Base-by-base conservation (phyloP, 352 stramenopile genomes). In the Globisporangium polare region DNA sequence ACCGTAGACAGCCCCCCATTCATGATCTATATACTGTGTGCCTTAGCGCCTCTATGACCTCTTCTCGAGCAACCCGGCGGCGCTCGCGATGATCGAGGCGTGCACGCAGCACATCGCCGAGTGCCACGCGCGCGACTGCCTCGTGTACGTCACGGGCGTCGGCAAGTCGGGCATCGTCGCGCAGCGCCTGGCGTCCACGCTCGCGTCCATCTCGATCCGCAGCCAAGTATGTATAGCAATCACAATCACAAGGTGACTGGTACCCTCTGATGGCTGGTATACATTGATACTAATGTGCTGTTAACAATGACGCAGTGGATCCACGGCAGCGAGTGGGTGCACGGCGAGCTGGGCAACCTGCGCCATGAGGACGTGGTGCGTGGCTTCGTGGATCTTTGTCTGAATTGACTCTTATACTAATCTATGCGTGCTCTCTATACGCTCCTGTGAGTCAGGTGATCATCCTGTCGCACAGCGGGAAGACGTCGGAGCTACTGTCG, bases 91-190 rank as follows among this genome's bases (percentile, higher is more conserved):
- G 5, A 84, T 91, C 12, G 56, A 73, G 2, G 54, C 53, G 6
- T 72, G 65, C 10, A 55, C 85, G 9, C 53, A 58, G 53, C 60
- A 63, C 2, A 41, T 94, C 5, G 46, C 77, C 53, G 58, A 73
- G n/a, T 90, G 81, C 24, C 70, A 77, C 5, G 62, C 77, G 20
- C 66, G 86, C 24, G 61, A 74, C 41, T 62, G 71, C 17, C 67
- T 73, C 15, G 66, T 94, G 22, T 92, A 81, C 60, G 71, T 87
- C 26, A 92, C 81, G 6, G 86, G 86, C 18, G 88, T 94, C 18
- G 86, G 86, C 65, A 94, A 94, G 65, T 94, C 86, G 2, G 83
- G 78, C 20, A 82, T 89, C 20, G 83, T 94, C 2, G 86, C 83
- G 24, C 77, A 72, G 18, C 73, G 86, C 22, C 69, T 94, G 20